These are phyloP conservation scores for Auricularia sp. DNA, from an alignment of 768 basidiomycete genomes.

Conservation along the genomic window DNA sequence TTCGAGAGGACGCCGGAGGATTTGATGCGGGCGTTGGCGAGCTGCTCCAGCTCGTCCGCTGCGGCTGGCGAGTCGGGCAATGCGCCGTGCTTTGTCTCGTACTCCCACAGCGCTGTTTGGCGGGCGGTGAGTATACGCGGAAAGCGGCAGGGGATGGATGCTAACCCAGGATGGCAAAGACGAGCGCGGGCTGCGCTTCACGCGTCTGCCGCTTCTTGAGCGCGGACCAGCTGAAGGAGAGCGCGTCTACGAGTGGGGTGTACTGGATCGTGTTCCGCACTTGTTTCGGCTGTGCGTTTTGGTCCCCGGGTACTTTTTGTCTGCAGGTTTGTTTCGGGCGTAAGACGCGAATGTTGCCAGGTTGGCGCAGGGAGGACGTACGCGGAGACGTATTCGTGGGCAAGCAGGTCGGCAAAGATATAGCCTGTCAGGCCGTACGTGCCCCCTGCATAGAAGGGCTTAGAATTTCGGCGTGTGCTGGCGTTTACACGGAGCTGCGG, in stretches of 20 bases:
- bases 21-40: slow-evolving; percentile 51
- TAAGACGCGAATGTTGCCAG: slow-evolving; percentile 28
- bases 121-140: not conserved
- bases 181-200: slow-evolving; percentile 64
- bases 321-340: slow-evolving; percentile 36
- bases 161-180: slow-evolving; percentile 65
- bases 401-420: slow-evolving; percentile 86
- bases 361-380: slow-evolving; percentile 31
- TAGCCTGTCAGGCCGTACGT: slow-evolving; percentile 86
- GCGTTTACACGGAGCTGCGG: slow-evolving; percentile 66
- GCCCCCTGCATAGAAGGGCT: slow-evolving; percentile 86
- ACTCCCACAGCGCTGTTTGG: slow-evolving; percentile 70
- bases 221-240: slow-evolving; percentile 57
- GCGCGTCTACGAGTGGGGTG: slow-evolving; percentile 47
- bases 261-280: slow-evolving; percentile 56
- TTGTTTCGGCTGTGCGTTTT: slow-evolving; percentile 33
- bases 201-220: slow-evolving; percentile 70
- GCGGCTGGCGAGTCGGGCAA: slow-evolving; percentile 45
- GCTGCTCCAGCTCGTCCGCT: slow-evolving; percentile 47
- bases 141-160: slow-evolving; percentile 5
- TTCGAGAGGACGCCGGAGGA: slow-evolving; percentile 62
- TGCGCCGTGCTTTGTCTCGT: slow-evolving; percentile 47
- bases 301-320: slow-evolving; percentile 10
- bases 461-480: slow-evolving; percentile 60
- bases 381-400: slow-evolving; percentile 80